Evolutionary conservation across 148 eudicot species (phyloP).

Genomic region (Vaccinium myrtillus): DNA sequence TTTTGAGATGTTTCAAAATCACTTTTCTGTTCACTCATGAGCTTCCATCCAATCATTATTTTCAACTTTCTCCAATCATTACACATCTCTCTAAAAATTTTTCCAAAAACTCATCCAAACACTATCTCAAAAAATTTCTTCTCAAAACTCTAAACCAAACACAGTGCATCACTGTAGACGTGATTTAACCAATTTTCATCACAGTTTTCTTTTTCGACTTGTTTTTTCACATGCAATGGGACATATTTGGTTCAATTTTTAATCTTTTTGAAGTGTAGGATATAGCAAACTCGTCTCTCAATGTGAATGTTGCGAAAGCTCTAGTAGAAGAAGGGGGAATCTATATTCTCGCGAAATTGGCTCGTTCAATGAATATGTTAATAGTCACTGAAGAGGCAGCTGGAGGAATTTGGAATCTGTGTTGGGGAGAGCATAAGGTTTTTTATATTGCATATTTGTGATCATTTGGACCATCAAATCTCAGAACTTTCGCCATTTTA

Average conservation of each 20-base stretch:
- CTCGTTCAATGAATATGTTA: slow-evolving; percentile 87
- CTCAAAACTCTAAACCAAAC: too few species aligned
- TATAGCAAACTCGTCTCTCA: slow-evolving; percentile 92
- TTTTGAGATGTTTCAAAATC: too few species aligned
- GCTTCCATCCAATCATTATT: too few species aligned
- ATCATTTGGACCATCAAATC: not conserved
- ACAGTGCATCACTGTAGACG: too few species aligned
- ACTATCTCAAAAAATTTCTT: too few species aligned
- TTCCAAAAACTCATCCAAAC: too few species aligned
- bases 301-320: slow-evolving; percentile 89
- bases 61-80: too few species aligned
- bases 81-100: too few species aligned
- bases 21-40: too few species aligned
- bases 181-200: not conserved
- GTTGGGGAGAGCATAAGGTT: slow-evolving; percentile 99
- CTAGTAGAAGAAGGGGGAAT: slow-evolving; percentile 98
- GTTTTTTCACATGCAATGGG: not conserved
- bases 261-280: slow-evolving; percentile 47
- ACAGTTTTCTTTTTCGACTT: not conserved
- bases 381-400: slow-evolving; percentile 99
- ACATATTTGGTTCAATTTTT: not conserved
- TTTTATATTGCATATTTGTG: slow-evolving; percentile 8
- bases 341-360: slow-evolving; percentile 67
- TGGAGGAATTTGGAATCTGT: slow-evolving; percentile 96
- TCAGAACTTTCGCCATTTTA: too few species aligned